Base-by-base conservation (phyloP, 2,329 filamentous ascomycete genomes). In the Trichophyton rubrum region DNA sequence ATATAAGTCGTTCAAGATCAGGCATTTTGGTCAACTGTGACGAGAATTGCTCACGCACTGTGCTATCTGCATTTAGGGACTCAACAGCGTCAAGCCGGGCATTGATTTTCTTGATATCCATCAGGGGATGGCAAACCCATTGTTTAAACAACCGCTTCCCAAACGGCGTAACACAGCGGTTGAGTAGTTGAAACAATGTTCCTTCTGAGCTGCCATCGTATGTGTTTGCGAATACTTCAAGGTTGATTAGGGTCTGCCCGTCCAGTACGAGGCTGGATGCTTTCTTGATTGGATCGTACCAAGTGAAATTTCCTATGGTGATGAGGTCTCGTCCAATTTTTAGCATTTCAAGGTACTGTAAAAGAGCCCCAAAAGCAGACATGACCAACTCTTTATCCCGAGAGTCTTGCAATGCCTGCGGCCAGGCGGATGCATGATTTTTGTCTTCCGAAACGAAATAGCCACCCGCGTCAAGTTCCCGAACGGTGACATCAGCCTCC, bases 71-170 rank as follows among this genome's bases (percentile, higher is more conserved):
- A 67, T 96, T 96, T 47, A 99, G 78, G 68, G 92, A 85, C 68
- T 97, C 93, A 3, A 99, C 90, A 3, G 93, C 93, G 74, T 99
- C 91, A 9, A 99, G 79, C 4, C 93, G 85, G 65, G 95, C 90
- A 68, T 97, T 96, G 77, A 99, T 96, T 70, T 88, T 90, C 41
- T 80, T 77, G 4, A 89, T 85, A 73, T 96, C 88, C 71, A 90
- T 90, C 13, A 99, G 79, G 1, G 93, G 93, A 72, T 99, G 93
- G 68, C 92, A 97, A 2, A 99, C 87, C 93, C 93, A 99, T 72
- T 96, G 90, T 60, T 91, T 87, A 72, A 99, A 90, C 72, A 96
- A 84, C 9, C 93, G 87, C 75, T 99, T 99, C 61, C 93, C 93
- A 70, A 99, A 99, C 0, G 93, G 92, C 2, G 93, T 97, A 64